Conservation (phyloP, 75 land plant genomes). For the Selaginella tamariscina region DNA sequence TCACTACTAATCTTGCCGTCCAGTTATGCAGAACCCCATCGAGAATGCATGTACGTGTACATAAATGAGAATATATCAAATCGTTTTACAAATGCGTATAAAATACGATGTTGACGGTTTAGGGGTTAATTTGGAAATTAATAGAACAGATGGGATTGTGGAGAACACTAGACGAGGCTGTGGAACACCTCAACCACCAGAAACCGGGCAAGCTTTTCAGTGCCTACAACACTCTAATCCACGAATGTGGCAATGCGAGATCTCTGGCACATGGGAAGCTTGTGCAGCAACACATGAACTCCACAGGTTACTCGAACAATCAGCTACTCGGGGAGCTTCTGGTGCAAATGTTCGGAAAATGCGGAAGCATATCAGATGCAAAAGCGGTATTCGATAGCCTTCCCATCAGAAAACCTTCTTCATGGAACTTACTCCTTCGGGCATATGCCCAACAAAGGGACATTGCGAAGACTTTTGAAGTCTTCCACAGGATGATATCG, state of each 20-base stretch:
- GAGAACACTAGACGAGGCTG: neutral
- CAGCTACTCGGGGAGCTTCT: neutral
- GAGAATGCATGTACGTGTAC: too few relatives aligned
- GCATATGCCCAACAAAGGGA: neutral
- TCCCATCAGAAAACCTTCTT: neutral
- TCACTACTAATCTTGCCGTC: too few relatives aligned
- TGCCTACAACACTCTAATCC: neutral
- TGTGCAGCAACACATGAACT: neutral
- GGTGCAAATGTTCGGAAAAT: neutral
- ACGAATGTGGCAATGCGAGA: neutral
- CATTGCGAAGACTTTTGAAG: neutral
- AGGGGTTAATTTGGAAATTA: too few relatives aligned
- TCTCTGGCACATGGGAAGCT: neutral
- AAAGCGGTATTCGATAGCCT: neutral
- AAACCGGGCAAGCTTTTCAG: neutral
- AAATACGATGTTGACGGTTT: too few relatives aligned
- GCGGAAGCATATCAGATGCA: neutral
- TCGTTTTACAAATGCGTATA: too few relatives aligned
- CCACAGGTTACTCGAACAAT: neutral
- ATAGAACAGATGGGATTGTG: neutral
- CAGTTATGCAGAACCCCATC: too few relatives aligned
- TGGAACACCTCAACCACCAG: neutral
- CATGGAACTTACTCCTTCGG: neutral
- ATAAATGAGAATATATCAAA: too few relatives aligned
- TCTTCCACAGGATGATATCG: neutral